A percentile compares a stretch with the other conserved stretches of the same genome.
Conservation (phyloP, 2,329 filamentous ascomycete genomes). For the Neonectria coccinea region DNA sequence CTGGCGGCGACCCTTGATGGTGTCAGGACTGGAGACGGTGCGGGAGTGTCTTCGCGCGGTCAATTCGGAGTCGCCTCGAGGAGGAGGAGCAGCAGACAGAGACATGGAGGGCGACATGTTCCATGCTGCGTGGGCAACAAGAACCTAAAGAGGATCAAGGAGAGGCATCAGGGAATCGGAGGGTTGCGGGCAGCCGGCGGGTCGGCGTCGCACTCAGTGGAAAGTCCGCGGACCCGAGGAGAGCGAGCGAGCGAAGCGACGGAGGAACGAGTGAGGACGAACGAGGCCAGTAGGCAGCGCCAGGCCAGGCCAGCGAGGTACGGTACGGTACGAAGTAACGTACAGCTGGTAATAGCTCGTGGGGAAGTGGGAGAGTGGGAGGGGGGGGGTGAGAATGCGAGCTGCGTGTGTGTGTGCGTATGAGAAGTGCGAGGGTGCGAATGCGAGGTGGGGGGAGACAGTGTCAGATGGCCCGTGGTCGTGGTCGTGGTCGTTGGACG, state of each 20-base stretch:
- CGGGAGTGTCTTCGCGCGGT: conserved; percentile 43
- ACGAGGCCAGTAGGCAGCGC: conserved; percentile 25
- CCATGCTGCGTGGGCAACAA: conserved; percentile 50
- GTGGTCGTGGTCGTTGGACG: neutral
- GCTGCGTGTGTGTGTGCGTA: neutral
- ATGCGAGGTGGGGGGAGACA: neutral
- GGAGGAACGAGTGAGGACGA: conserved; percentile 26
- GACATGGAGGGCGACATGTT: conserved; percentile 50
- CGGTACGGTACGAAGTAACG: conserved; percentile 19
- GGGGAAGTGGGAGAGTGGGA: neutral
- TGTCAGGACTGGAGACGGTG: conserved; percentile 39
- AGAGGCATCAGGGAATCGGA: conserved; percentile 29
- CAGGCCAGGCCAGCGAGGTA: conserved; percentile 32
- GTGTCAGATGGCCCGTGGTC: neutral
- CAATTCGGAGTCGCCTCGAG: conserved; percentile 45
- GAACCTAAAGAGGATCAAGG: conserved; percentile 38
- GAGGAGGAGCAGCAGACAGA: conserved; percentile 38
- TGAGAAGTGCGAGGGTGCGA: neutral
- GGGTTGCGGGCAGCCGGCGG: conserved; percentile 35
- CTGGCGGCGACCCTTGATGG: conserved; percentile 38
- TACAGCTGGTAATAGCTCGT: neutral
- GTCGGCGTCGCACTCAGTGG: conserved; percentile 42
- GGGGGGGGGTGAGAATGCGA: neutral
- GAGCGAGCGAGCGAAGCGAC: conserved; percentile 15
- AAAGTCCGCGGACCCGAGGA: conserved; percentile 40